Evolutionary conservation across 176 grass and related monocot genomes (phyloP), one percentile per base, ranked within the genome.

Genomic region (Tuctoria greenei): DNA sequence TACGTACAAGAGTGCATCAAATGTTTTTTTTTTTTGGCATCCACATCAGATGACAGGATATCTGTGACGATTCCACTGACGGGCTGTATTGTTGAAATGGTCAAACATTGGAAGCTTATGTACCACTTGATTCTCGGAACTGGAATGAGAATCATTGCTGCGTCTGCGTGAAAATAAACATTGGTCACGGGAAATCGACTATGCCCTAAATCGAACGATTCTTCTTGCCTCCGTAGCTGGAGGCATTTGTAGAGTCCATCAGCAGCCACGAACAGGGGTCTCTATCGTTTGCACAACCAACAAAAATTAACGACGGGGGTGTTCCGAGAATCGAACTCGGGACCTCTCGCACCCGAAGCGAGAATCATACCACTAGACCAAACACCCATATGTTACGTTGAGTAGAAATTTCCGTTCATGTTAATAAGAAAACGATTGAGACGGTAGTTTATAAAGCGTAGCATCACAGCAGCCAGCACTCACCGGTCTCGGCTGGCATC

Each of bases 331-430:
- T 93, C 83, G 88, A 93, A 97, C 93, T 91, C 88, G 57, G 80
- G 68, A 89, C 88, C 93, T 97, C 93, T 91, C 88, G 75, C 88
- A 91, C 83, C 81, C 90, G 83, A 97, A 93, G 93, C 90, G 88
- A 97, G 90, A 91, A 93, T 93, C 90, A 93, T 91, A 91, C 93
- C 90, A 93, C 90, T 91, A 89, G 93, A 97, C 90, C 86, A 93
- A 97, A 89, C 88, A 88, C 87, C 87, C 90, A n/a, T n/a, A n/a
- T n/a, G n/a, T n/a, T n/a, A n/a, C n/a, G n/a, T n/a, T n/a, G n/a
- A n/a, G n/a, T n/a, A n/a, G n/a, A n/a, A n/a, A n/a, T n/a, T n/a
- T n/a, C n/a, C n/a, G n/a, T n/a, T n/a, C n/a, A n/a, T n/a, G n/a
- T n/a, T 31, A 31, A 31, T 31, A 31, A 31, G 2, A 31, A 31